phyloP scores from a whole-genome alignment of 192 early-diverging fungal species.

The Polychytrium aggregatum region DNA sequence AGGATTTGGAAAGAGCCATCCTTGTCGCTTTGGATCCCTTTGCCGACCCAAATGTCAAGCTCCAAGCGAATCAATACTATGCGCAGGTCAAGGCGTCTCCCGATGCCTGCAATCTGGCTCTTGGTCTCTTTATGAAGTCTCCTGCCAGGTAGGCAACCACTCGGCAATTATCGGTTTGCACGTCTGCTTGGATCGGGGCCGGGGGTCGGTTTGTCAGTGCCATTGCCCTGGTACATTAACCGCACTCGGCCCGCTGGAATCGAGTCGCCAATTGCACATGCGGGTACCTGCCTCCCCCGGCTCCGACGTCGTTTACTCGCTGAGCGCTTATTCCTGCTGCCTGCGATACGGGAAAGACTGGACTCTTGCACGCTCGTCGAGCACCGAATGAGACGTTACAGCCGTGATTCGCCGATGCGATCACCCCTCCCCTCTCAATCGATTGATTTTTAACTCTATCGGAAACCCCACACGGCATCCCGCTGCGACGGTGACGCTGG shows the following conservation, averaged over 20 bases:
- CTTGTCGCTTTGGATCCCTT: conserved; percentile 55
- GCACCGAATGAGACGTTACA: conserved; percentile 1
- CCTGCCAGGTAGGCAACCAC: too few species aligned
- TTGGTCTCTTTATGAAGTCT: conserved; percentile 62
- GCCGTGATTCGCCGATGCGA: background rate
- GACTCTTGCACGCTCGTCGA: conserved; percentile 14
- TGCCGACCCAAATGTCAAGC: conserved; percentile 51
- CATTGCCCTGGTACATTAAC: conserved; percentile 3
- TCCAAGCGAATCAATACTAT: conserved; percentile 75
- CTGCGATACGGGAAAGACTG: too few species aligned
- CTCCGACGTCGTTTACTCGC: too few species aligned
- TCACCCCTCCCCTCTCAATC: background rate
- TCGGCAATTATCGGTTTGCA: too few species aligned
- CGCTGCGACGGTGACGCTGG: conserved; percentile 1
- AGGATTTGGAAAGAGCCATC: conserved; percentile 17
- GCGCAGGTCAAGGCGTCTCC: conserved; percentile 62
- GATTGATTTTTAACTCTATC: conserved; percentile 3
- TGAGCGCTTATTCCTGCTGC: too few species aligned
- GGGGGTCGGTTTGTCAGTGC: background rate
- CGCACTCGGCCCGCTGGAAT: conserved; percentile 2
- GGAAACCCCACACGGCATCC: background rate
- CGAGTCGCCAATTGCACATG: too few species aligned
- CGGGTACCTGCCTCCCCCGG: too few species aligned
- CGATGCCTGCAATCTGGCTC: conserved; percentile 79
- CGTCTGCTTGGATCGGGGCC: too few species aligned